A percentile compares a stretch with the other conserved stretches of the same genome.
phyloP scores from a whole-genome alignment of 176 grass and related monocot species.

The Bolboschoenus planiculmis region DNA sequence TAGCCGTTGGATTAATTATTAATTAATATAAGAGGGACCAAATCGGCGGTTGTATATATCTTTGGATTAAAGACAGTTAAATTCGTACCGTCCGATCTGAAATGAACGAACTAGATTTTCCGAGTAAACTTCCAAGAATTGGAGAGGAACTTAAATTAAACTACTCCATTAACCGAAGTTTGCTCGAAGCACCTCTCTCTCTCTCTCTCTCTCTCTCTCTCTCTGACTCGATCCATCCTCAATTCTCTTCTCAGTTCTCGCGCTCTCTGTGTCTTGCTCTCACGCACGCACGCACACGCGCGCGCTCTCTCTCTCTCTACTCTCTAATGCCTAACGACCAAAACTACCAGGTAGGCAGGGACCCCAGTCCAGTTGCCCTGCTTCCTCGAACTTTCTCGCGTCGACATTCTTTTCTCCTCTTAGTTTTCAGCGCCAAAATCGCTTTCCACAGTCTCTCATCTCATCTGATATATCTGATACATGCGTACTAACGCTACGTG shows the following conservation, averaged over 20 bases:
- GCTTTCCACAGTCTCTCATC: background rate
- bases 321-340: constrained; percentile 11
- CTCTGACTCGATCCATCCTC: too few species aligned
- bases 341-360: background rate
- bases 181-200: background rate
- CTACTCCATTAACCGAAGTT: background rate
- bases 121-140: background rate
- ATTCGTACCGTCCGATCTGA: background rate
- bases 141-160: background rate
- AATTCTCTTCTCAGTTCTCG: background rate
- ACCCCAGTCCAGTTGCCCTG: background rate
- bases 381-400: constrained; percentile 26
- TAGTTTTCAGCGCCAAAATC: constrained; percentile 12
- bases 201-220: background rate
- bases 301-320: background rate
- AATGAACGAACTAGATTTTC: background rate
- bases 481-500: constrained; percentile 1
- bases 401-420: background rate
- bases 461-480: background rate
- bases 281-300: background rate
- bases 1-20: background rate
- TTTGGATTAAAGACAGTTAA: too few species aligned
- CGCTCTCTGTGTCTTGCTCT: background rate
- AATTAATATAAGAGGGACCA: background rate
- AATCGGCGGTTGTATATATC: background rate